A percentile compares a stretch with the other conserved stretches of the same genome.
These are phyloP conservation scores for Diaporthe citrichinensis DNA, from an alignment of 2,329 filamentous ascomycete species.

Conservation along the genomic window DNA sequence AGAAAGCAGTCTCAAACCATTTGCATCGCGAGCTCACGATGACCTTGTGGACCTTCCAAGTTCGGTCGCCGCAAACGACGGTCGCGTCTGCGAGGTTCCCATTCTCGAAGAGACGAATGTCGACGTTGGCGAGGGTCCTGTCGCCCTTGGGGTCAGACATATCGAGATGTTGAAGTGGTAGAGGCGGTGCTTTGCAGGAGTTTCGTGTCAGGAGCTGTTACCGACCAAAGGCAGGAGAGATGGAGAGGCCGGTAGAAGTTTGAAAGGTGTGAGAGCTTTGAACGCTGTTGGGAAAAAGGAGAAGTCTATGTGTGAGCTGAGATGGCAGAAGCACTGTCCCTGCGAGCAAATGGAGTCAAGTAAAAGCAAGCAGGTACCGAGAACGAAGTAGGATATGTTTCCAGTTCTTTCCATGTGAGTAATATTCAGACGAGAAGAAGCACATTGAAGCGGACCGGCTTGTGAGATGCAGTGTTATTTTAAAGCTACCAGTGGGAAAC, in stretches of 20 bases:
- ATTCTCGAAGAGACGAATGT: not conserved
- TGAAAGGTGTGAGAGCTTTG: not conserved
- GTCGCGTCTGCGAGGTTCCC: not conserved
- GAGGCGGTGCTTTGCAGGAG: not conserved
- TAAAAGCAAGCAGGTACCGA: not conserved
- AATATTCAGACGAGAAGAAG: not conserved
- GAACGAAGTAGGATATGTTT: not conserved
- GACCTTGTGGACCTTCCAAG: not conserved
- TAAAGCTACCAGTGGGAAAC: too few species aligned
- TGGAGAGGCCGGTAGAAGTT: not conserved
- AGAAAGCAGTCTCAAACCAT: not conserved
- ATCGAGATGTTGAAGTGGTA: not conserved
- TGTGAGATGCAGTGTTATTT: too few species aligned
- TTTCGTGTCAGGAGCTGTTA: not conserved
- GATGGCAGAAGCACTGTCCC: not conserved
- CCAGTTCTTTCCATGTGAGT: not conserved
- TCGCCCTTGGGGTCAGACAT: not conserved
- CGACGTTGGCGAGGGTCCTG: not conserved
- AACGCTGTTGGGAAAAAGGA: not conserved
- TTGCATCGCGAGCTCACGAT: not conserved
- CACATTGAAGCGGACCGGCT: too few species aligned
- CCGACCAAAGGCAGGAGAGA: not conserved
- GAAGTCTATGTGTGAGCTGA: fast-evolving
- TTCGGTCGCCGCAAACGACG: not conserved
- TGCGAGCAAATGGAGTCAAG: too few species aligned